Base-by-base conservation (phyloP, 2,329 filamentous ascomycete genomes). In the Chaetomiaceae sp. region DNA sequence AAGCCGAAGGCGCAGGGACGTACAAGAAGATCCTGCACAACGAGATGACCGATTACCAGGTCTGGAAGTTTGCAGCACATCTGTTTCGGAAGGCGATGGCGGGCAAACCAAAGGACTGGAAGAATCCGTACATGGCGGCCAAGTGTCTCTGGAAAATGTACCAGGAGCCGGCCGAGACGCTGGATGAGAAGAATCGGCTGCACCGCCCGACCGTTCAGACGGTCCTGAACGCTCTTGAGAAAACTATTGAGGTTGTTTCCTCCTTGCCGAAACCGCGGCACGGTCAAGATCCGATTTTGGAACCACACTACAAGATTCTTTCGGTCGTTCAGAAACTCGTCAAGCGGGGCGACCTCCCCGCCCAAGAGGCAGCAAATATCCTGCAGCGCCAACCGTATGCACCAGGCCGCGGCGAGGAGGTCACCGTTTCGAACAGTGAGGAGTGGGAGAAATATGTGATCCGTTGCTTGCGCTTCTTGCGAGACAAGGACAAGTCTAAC, bases 291-390 rank as follows among this genome's bases (percentile, higher is more conserved):
- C 88, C 87, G 0, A 83, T 94, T 19, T 75, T 96, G 14, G 90
- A 95, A 62, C 90, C 90, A 3, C 89, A 95, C 62, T 95, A 94
- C 72, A 95, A 95, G 67, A 83, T 95, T 17, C 77, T 93, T 29
- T 85, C 86, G 2, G 71, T 93, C 18, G 68, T 89, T 6, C 82
- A 94, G 68, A 95, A 96, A 64, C 74, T 95, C 19, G 85, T 94
- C 14, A 71, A 71, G 27, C 67, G 70, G 12, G 66, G 68, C 12
- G 72, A 78, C 24, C 56, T 81, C 5, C 51, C 66, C 2, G 65
- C 67, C n/a, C 66, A 70, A 37, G 69, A 73, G 14, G 78, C 69
- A 0, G 74, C 73, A 29, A 59, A 72, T 35, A 66, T 79, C n/a
- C 62, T 82, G 8, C 71, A 76, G 10, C 70, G 74, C 24, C 77